These are phyloP conservation scores for Sisymbrium altissimum DNA, from an alignment of 345 rosid genomes.

Conservation along the genomic window DNA sequence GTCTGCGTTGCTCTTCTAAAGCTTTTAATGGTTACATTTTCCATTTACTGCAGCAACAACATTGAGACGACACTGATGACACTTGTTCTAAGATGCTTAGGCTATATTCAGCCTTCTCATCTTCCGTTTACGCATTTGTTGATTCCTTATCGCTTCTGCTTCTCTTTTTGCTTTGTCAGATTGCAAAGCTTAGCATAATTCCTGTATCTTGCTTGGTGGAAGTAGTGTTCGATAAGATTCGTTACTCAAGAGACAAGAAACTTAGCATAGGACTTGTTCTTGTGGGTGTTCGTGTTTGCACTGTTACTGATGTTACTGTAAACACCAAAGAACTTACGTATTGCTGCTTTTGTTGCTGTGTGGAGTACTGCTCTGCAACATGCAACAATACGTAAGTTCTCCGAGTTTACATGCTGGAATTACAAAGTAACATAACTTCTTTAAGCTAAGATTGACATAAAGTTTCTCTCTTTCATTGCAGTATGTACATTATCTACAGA, in stretches of 20 bases:
- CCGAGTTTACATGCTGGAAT: too few relatives aligned
- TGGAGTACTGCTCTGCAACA: slow-evolving; percentile 94
- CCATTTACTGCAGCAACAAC: neutral
- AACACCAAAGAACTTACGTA: slow-evolving; percentile 67
- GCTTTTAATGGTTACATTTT: neutral
- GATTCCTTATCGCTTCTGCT: neutral
- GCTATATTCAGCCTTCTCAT: slow-evolving; percentile 83
- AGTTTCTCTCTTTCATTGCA: slow-evolving; percentile 36
- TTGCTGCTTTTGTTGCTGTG: slow-evolving; percentile 78
- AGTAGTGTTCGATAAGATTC: slow-evolving; percentile 73
- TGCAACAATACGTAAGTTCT: slow-evolving; percentile 88
- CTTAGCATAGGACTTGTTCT: slow-evolving; percentile 76
- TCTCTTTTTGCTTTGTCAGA: slow-evolving; percentile 39
- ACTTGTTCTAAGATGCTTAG: slow-evolving; percentile 63
- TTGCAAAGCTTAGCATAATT: slow-evolving; percentile 92
- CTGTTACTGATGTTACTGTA: slow-evolving; percentile 89
- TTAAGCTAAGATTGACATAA: neutral
- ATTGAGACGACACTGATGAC: slow-evolving; percentile 37
- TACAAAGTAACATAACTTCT: too few relatives aligned
- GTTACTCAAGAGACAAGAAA: slow-evolving; percentile 81
- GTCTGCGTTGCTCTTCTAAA: neutral
- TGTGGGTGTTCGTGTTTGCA: slow-evolving; percentile 88
- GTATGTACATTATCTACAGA: slow-evolving; percentile 86
- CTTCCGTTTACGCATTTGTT: slow-evolving; percentile 43
- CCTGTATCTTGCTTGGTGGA: slow-evolving; percentile 89